Conservation (phyloP, 768 basidiomycete genomes). For the Tricholoma bakamatsutake region DNA sequence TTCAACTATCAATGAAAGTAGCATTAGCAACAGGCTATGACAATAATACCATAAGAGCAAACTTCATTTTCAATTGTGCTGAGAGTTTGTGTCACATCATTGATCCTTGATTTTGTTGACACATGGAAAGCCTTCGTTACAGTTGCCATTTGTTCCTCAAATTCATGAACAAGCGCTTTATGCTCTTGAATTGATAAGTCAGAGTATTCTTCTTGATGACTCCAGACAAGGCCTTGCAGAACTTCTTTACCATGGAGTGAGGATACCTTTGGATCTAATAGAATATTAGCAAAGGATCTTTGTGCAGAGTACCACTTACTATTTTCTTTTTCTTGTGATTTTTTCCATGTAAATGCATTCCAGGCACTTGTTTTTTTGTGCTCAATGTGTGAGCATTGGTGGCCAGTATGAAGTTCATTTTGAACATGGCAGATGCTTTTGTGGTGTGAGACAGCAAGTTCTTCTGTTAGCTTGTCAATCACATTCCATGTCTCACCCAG, state of each 20-base stretch:
- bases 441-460: not conserved
- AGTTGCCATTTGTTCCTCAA: not conserved
- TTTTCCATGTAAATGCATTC: not conserved
- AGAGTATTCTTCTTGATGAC: not conserved
- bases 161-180: not conserved
- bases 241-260: not conserved
- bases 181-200: not conserved
- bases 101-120: not conserved
- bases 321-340: not conserved
- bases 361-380: conserved; percentile 1
- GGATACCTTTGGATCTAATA: not conserved
- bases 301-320: not conserved
- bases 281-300: not conserved
- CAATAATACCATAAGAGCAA: not conserved
- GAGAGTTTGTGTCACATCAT: not conserved
- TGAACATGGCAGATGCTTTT: conserved; percentile 7
- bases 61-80: not conserved
- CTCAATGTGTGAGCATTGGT: not conserved
- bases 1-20: not conserved
- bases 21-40: not conserved
- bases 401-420: not conserved
- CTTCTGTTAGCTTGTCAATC: not conserved
- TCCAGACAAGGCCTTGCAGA: not conserved
- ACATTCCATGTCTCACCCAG: not conserved
- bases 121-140: not conserved